Conservation (phyloP, 2,329 filamentous ascomycete genomes). For the Nothopassalora personata region DNA sequence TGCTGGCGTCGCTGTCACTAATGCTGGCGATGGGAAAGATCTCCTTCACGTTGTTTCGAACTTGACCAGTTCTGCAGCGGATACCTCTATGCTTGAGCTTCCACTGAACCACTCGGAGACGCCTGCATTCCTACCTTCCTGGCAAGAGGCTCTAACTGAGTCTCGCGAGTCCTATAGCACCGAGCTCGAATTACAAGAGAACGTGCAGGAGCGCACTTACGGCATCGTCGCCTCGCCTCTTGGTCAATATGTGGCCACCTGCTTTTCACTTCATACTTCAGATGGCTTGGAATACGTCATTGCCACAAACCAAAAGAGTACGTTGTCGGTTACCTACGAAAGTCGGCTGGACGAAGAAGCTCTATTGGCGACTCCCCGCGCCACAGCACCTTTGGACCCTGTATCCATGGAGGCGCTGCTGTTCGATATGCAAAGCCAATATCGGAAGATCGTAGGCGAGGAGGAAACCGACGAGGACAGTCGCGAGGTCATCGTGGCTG, state of each 20-base stretch:
- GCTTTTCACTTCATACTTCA: conserved; percentile 50
- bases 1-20: conserved; percentile 33
- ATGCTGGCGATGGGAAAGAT: conserved; percentile 8
- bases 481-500: background rate
- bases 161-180: conserved; percentile 43
- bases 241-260: conserved; percentile 45
- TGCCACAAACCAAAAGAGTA: conserved; percentile 37
- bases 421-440: background rate
- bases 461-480: background rate
- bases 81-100: conserved; percentile 30
- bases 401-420: conserved; percentile 1
- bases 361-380: background rate
- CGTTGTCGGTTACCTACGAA: conserved; percentile 18
- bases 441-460: background rate
- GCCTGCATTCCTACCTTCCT: conserved; percentile 27
- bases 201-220: conserved; percentile 49
- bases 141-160: conserved; percentile 38
- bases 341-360: background rate
- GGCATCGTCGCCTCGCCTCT: conserved; percentile 47
- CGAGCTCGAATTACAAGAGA: conserved; percentile 46
- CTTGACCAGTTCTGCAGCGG: conserved; percentile 34
- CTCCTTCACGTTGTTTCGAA: conserved; percentile 37
- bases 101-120: conserved; percentile 14
- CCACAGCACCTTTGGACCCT: background rate
- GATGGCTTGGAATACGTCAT: conserved; percentile 55